Conservation (phyloP, 805 yeast genomes). For the Spathaspora hagerdaliae region DNA sequence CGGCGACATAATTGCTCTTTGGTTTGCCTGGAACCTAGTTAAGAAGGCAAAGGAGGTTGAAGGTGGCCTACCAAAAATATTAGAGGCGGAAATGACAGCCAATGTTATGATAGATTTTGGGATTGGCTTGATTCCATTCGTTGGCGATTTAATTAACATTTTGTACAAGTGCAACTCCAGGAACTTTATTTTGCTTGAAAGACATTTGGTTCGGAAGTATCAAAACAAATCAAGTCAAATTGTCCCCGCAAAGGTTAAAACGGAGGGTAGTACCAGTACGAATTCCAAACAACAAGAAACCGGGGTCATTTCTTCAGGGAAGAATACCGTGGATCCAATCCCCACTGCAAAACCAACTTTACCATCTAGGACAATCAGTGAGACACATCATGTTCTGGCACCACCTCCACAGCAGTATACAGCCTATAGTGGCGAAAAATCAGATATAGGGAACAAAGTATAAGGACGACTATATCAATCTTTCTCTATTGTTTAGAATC, state of each 20-base stretch:
- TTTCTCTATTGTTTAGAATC: not conserved
- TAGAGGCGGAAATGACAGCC: conserved; percentile 33
- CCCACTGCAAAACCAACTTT: not conserved
- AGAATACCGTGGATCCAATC: not conserved
- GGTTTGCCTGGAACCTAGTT: conserved; percentile 28
- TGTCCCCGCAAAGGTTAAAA: not conserved
- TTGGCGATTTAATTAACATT: conserved; percentile 69
- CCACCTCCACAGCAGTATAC: not conserved
- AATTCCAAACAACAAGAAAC: not conserved
- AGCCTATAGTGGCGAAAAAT: not conserved
- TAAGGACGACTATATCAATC: not conserved
- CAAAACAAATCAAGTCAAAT: not conserved
- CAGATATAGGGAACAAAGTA: not conserved
- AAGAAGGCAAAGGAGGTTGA: conserved; percentile 29
- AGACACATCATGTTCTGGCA: not conserved
- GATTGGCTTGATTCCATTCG: conserved; percentile 57
- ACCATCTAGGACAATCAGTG: not conserved
- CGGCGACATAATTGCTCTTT: conserved; percentile 29
- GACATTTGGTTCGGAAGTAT: conserved; percentile 32
- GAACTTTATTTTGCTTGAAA: conserved; percentile 52
- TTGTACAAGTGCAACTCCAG: conserved; percentile 77
- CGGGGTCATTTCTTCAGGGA: not conserved
- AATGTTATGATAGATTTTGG: conserved; percentile 37
- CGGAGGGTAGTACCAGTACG: not conserved
- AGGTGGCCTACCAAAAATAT: conserved; percentile 32